Base-by-base conservation (phyloP, 208 protist genomes). In the Trypanosoma caninum region DNA sequence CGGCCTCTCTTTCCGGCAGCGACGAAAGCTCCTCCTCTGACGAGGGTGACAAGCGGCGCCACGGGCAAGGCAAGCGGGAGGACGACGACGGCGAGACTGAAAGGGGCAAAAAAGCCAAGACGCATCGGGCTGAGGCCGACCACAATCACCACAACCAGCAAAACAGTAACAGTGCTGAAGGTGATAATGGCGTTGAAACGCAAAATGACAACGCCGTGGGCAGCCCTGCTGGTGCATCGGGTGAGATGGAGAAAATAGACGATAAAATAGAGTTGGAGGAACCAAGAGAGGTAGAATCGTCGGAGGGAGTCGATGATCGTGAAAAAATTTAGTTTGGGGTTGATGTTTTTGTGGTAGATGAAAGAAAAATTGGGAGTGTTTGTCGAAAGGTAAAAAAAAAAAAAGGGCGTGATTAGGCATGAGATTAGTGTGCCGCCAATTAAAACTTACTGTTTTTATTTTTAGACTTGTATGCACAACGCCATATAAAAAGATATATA, bases 21-120 rank as follows among this genome's bases (percentile, higher is more conserved):
- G 74, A 65, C 4, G 65, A 56, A 37, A 59, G 51, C 38, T 66
- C 56, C 55, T 44, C 34, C 9, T 41, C 59, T 20, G 61, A 66
- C n/a, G 63, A 69, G 16, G 67, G 30, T 23, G 53, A 58, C 4
- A 23, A 31, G 14, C 62, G 42, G 3, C 61, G 35, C 14, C 58
- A 34, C 16, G 18, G 11, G 27, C 38, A 28, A 0, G 31, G 13
- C 47, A 30, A 30, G 54, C 42, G 55, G 20, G 37, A 35, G 16
- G 50, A 63, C 23, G 37, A 40, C 6, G 22, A 33, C 4, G 30
- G 33, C n/a, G 40, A 58, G 27, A 16, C 10, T 10, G 22, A 65
- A 6, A 42, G 22, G 9, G 40, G 42, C 47, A 37, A 28, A 0
- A 41, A 46, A 14, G 23, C 53, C 4, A 50, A 41, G 3, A 33